Conservation (phyloP, 257 asterid genomes). For the Mentha longifolia region DNA sequence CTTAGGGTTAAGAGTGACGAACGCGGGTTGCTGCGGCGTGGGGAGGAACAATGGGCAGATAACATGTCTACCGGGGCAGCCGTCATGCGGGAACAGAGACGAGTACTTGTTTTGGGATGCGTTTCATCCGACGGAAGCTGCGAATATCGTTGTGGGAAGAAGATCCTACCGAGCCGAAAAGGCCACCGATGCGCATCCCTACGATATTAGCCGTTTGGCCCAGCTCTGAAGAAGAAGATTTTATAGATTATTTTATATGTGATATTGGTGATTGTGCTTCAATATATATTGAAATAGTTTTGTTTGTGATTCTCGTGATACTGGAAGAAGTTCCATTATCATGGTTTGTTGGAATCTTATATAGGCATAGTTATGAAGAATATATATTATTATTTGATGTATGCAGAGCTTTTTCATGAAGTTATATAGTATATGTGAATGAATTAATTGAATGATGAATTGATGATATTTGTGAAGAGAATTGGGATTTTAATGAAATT, state of each 20-base stretch:
- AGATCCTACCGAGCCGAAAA: constrained; percentile 74
- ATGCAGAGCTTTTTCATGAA: no score
- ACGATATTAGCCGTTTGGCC: constrained; percentile 79
- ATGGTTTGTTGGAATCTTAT: no score
- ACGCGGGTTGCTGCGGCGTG: constrained; percentile 92
- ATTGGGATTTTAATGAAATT: no score
- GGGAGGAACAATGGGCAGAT: constrained; percentile 97
- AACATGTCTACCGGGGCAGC: constrained; percentile 79
- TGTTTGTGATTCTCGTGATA: not conserved
- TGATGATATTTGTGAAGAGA: no score
- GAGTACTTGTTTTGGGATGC: constrained; percentile 90
- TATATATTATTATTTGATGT: no score
- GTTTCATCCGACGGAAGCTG: constrained; percentile 84
- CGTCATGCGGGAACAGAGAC: constrained; percentile 67
- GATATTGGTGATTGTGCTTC: not conserved
- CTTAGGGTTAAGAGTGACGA: constrained; percentile 71
- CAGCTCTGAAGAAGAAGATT: constrained; percentile 40
- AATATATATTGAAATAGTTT: constrained; percentile 9
- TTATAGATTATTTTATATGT: not conserved
- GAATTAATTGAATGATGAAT: no score
- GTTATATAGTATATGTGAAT: no score
- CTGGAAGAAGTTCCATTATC: not conserved
- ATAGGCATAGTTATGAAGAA: no score
- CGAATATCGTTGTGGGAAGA: constrained; percentile 71
- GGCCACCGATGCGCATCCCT: constrained; percentile 76